Conservation (phyloP, 345 rosid species). For the Brassica rapa region DNA sequence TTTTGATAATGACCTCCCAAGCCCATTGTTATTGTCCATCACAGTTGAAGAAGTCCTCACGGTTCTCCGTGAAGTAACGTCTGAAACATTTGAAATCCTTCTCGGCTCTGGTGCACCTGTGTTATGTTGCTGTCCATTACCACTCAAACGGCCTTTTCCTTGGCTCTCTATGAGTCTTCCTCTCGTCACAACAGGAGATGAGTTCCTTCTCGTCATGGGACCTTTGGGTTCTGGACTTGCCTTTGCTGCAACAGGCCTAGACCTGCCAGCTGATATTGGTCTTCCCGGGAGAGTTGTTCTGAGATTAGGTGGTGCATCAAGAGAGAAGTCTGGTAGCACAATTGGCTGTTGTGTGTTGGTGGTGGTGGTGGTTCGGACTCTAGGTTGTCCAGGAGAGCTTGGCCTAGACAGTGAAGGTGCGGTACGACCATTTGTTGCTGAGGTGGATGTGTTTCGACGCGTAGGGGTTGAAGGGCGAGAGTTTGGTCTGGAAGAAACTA, state of each 20-base stretch:
- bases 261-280: conserved; percentile 97
- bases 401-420: conserved; percentile 74
- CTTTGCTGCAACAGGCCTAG: conserved; percentile 64
- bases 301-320: conserved; percentile 90
- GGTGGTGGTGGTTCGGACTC: conserved; percentile 50
- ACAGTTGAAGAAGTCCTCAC: conserved; percentile 51
- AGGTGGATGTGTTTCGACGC: conserved; percentile 63
- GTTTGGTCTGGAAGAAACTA: conserved; percentile 55
- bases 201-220: conserved; percentile 66
- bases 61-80: conserved; percentile 59
- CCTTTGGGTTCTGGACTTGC: conserved; percentile 59
- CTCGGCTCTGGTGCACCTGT: conserved; percentile 59
- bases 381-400: conserved; percentile 88
- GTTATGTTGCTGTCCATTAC: conserved; percentile 52
- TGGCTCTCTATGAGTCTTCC: conserved; percentile 74
- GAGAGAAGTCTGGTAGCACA: conserved; percentile 80
- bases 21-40: conserved; percentile 71
- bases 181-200: conserved; percentile 77
- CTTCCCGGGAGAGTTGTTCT: conserved; percentile 87
- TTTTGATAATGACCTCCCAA: conserved; percentile 90
- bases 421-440: conserved; percentile 62
- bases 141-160: conserved; percentile 58
- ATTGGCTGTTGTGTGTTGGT: conserved; percentile 64
- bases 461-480: conserved; percentile 96
- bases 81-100: conserved; percentile 56